Base-by-base conservation (phyloP, 1,139 yeast species). In the Hanseniaspora sp. region DNA sequence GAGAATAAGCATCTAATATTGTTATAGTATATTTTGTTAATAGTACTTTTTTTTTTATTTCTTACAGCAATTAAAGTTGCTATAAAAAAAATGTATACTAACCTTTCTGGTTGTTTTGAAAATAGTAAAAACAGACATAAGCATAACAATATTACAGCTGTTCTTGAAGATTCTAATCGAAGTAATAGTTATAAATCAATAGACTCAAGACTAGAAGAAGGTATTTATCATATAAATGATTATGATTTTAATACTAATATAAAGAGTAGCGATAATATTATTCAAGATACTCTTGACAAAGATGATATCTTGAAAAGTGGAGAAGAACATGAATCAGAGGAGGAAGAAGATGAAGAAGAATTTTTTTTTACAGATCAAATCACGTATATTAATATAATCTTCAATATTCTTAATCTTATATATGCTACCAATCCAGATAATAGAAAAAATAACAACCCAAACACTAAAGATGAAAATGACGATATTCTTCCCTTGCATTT, bases 301-400 rank as follows among this genome's bases (percentile, higher is more conserved):
- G 44, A 38, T 17, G 30, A 45, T 34, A 33, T 9, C 5, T 8
- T 33, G 9, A 7, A 37, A 37, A 37, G 7, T 37, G 18, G 13
- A 5, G n/a, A n/a, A 7, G 40, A 33, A 15, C 17, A 9, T 12
- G 17, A 38, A 9, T 35, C 33, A 31, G 13, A 33, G 2, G 37
- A 34, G 7, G 13, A 13, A 6, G 33, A 34, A n/a, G 40, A 11
- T 5, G n/a, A 31, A n/a, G 46, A 44, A 23, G 41, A 39, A 2
- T 39, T 51, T n/a, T 17, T 17, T 29, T 51, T 51, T 15, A 51
- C 54, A 3, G 54, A 51, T 35, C 40, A 51, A 45, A 35, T 30
- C 11, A 45, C 54, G 5, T 51, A 51, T 18, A 51, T 51, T 18
- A 51, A 51, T 23, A 51, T 51, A 11, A 51, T 51, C 7, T 51